Conservation (phyloP, 257 asterid species). For the Primulina tabacum region DNA sequence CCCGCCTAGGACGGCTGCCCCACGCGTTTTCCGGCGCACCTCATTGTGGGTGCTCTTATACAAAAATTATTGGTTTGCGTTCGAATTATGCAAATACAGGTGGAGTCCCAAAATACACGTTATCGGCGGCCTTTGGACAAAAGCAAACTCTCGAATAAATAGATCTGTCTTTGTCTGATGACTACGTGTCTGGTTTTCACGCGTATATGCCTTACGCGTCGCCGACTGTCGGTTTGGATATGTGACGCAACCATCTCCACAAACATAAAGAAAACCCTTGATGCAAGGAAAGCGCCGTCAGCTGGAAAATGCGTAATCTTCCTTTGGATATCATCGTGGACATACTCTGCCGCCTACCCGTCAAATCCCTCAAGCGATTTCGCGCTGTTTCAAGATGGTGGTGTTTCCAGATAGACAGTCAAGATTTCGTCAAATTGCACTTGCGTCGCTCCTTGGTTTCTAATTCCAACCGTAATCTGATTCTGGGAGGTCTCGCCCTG, state of each 20-base stretch:
- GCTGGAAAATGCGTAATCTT: constrained; percentile 26
- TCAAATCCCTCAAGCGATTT: constrained; percentile 43
- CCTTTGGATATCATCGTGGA: constrained; percentile 42
- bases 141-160: too few species aligned
- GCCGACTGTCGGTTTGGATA: too few species aligned
- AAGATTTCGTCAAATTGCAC: constrained; percentile 39
- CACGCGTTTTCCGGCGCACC: too few species aligned
- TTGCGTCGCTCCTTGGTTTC: constrained; percentile 28
- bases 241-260: background rate
- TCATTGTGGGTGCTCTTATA: too few species aligned
- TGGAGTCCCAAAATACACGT: too few species aligned
- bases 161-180: too few species aligned
- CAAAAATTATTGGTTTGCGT: too few species aligned
- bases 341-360: constrained; percentile 51
- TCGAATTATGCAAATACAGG: too few species aligned
- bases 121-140: too few species aligned
- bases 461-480: constrained; percentile 29
- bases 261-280: background rate
- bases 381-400: constrained; percentile 40
- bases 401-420: constrained; percentile 36
- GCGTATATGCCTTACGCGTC: too few species aligned
- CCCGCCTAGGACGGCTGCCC: too few species aligned
- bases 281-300: background rate
- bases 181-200: too few species aligned
- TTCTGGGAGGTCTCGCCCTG: constrained; percentile 43